Percentiles rank a stretch among this genome's conserved stretches.
Conservation (phyloP, 495 filamentous ascomycete genomes). For the Penicillium macrosclerotiorum region DNA sequence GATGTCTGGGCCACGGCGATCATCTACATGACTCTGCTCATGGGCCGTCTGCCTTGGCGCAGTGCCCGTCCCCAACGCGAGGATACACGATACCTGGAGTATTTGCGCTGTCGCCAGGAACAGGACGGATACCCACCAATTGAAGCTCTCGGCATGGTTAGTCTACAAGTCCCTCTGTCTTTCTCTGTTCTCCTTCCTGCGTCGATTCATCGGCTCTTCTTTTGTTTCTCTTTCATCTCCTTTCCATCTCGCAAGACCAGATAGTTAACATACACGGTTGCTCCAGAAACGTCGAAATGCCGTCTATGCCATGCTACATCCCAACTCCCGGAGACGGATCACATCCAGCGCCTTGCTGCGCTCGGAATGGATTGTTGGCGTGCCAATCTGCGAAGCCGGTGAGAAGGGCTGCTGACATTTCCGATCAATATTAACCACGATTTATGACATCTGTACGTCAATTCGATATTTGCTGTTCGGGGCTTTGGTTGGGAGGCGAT, state of each 20-base stretch:
- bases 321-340: conserved; percentile 16
- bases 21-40: conserved; percentile 95
- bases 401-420: conserved; percentile 12
- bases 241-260: background rate
- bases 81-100: conserved; percentile 85
- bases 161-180: conserved; percentile 22
- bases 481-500: background rate
- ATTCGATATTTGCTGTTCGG: too few relatives aligned
- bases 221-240: background rate
- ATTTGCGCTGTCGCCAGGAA: conserved; percentile 73
- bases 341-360: conserved; percentile 12
- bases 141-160: conserved; percentile 81
- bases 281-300: conserved; percentile 25
- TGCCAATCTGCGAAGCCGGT: conserved; percentile 23
- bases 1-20: conserved; percentile 95
- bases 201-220: background rate
- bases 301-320: conserved; percentile 28
- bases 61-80: conserved; percentile 76
- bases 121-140: conserved; percentile 90
- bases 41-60: conserved; percentile 83
- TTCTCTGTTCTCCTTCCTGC: background rate
- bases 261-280: background rate
- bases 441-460: too few relatives aligned
- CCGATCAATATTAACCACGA: background rate
- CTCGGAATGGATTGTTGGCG: conserved; percentile 24